These are phyloP conservation scores for Dipteronia dyeriana DNA, from an alignment of 345 rosid species.

Conservation along the genomic window DNA sequence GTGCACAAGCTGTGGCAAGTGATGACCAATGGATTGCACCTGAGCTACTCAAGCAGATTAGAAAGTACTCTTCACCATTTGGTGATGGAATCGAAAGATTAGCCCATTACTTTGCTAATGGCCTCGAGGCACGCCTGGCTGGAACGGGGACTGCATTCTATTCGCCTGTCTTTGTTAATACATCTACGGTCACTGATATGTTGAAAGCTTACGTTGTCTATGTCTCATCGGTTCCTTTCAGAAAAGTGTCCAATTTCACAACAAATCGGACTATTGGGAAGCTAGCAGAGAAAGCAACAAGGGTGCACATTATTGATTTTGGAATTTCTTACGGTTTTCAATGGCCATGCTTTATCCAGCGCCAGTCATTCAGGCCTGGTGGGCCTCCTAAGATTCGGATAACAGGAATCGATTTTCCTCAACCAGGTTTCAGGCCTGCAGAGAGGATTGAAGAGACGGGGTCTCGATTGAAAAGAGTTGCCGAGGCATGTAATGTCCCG, in stretches of 20 bases:
- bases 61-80: slow-evolving; percentile 36
- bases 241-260: slow-evolving; percentile 40
- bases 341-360: slow-evolving; percentile 64
- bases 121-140: slow-evolving; percentile 40
- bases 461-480: slow-evolving; percentile 42
- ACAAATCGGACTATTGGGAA: slow-evolving; percentile 40
- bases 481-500: slow-evolving; percentile 48
- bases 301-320: slow-evolving; percentile 56
- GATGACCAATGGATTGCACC: slow-evolving; percentile 31
- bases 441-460: slow-evolving; percentile 57
- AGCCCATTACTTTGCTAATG: slow-evolving; percentile 45
- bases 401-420: slow-evolving; percentile 56
- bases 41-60: slow-evolving; percentile 37
- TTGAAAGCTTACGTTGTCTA: slow-evolving; percentile 26
- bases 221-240: slow-evolving; percentile 23
- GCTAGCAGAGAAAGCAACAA: slow-evolving; percentile 32
- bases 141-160: slow-evolving; percentile 23
- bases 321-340: slow-evolving; percentile 58
- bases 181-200: slow-evolving; percentile 25
- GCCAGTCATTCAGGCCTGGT: slow-evolving; percentile 42
- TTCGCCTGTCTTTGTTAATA: slow-evolving; percentile 7
- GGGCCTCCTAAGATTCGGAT: slow-evolving; percentile 62
- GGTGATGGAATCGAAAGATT: slow-evolving; percentile 44
- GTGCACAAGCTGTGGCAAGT: slow-evolving; percentile 38
- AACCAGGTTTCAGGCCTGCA: slow-evolving; percentile 57